Percentiles rank a stretch among this genome's conserved stretches.
Evolutionary conservation across 305 asterid genomes (phyloP).

Genomic region (Fraxinus platypoda): DNA sequence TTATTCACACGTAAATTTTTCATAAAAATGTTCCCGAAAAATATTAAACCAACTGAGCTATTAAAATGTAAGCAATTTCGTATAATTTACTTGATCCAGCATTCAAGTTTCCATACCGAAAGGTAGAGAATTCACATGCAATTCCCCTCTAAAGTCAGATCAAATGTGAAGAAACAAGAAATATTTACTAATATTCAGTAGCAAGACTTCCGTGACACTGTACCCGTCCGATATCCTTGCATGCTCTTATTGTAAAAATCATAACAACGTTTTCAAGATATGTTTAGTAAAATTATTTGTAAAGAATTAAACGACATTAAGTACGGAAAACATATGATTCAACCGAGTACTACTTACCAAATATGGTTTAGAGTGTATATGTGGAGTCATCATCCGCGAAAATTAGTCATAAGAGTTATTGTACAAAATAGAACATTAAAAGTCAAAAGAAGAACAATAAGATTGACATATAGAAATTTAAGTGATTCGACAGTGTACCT

Average conservation of each 20-base stretch:
- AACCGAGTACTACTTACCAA: slow-evolving; percentile 1
- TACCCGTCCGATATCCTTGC: slow-evolving; percentile 33
- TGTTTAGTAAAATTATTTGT: not conserved
- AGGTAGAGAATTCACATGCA: slow-evolving; percentile 57
- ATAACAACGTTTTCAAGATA: not conserved
- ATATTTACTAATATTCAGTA: slow-evolving; percentile 24
- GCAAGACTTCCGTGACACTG: slow-evolving; percentile 65
- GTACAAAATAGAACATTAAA: not conserved
- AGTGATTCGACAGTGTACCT: not conserved
- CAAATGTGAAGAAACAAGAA: slow-evolving; percentile 22
- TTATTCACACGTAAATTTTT: not conserved
- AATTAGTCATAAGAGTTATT: not conserved
- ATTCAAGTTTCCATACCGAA: slow-evolving; percentile 31
- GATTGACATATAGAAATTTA: not conserved
- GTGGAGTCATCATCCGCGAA: not conserved
- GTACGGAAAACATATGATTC: not conserved
- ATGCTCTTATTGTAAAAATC: slow-evolving; percentile 22
- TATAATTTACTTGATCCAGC: not conserved
- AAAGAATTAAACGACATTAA: not conserved
- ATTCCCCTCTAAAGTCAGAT: slow-evolving; percentile 35
- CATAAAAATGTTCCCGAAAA: not conserved
- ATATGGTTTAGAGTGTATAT: not conserved
- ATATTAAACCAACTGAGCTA: not conserved
- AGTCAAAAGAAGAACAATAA: not conserved
- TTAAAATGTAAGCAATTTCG: not conserved